Evolutionary conservation across 345 rosid genomes (phyloP), one percentile per base, ranked within the genome.

Genomic region (Hevea brasiliensis): DNA sequence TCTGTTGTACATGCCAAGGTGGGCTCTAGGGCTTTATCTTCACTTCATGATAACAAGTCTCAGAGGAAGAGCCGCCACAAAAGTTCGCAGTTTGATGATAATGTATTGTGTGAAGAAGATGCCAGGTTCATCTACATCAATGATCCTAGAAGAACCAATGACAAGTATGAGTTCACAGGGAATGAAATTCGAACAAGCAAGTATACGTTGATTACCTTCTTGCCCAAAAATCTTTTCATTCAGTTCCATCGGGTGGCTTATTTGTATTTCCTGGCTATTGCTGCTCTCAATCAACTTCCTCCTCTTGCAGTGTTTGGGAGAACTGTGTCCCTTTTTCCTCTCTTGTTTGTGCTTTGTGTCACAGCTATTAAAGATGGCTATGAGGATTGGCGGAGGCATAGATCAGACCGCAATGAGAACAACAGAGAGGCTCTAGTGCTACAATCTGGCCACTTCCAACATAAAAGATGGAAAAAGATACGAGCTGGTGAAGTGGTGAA

Each of bases 351-450:
- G 59, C 92, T 90, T 41, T 85, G 86, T 75, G 96, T 90, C 76
- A 88, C 96, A 8, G 96, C 92, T 60, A 80, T 90, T 74, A 90
- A 88, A 83, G 92, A 90, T 83, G 92, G 89, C 54, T 90, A 90
- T 65, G 96, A 90, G 82, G 96, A 90, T 79, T 90, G 96, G 96
- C 76, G 96, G 77, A 85, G 96, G 80, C 96, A 90, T 72, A 84
- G 92, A 73, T 87, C 96, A 21, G 92, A 90, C 73, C 71, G 80
- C 54, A 88, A 87, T n/a, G 96, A 90, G 87, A 90, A 90, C 78
- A 90, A 90, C 80, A 70, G 91, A 45, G 87, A 87, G 77, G 89
- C 92, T 27, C 80, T 81, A 17, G 87, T 90, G 61, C 85, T 85
- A 29, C 87, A 87, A 40, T 74, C 71, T 72, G 89, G 85, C 57